phyloP scores from a whole-genome alignment of 169 alveolate genomes.

The Eimeria necatrix region DNA sequence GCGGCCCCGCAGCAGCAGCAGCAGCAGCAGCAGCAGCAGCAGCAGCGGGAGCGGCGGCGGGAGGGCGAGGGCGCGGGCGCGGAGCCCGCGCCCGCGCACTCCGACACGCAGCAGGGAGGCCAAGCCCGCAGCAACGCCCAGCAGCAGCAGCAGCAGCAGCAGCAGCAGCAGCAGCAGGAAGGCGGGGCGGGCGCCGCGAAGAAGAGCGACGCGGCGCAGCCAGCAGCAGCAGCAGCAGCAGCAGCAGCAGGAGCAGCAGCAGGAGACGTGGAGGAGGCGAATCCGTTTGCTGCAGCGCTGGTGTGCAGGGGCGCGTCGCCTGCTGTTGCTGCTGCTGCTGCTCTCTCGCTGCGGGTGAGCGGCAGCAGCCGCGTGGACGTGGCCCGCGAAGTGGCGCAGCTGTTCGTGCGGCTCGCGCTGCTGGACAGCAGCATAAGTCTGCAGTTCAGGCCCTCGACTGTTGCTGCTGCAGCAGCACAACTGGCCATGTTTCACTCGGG shows the following conservation, averaged over 20 bases:
- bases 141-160: not conserved
- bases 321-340: not conserved
- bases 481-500: slow-evolving; percentile 59
- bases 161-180: slow-evolving; percentile 3
- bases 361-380: slow-evolving; percentile 67
- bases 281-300: slow-evolving; percentile 18
- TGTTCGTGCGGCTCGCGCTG: slow-evolving; percentile 52
- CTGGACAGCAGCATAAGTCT: slow-evolving; percentile 59
- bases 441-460: slow-evolving; percentile 61
- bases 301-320: slow-evolving; percentile 18
- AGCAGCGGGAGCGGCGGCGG: not conserved
- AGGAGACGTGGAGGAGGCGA: not conserved
- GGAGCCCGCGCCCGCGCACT: too few species aligned
- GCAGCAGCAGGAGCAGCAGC: not conserved
- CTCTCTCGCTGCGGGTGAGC: slow-evolving; percentile 61
- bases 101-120: too few species aligned
- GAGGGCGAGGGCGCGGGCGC: too few species aligned
- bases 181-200: not conserved
- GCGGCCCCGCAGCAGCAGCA: not conserved
- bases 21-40: slow-evolving; percentile 13
- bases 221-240: slow-evolving; percentile 26
- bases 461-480: slow-evolving; percentile 71
- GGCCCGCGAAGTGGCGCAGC: slow-evolving; percentile 69
- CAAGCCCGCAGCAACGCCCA: not conserved
- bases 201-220: not conserved